Evolutionary conservation across 352 stramenopile genomes (phyloP), one percentile per base, ranked within the genome.

Genomic region (Blastocystis sp.): DNA sequence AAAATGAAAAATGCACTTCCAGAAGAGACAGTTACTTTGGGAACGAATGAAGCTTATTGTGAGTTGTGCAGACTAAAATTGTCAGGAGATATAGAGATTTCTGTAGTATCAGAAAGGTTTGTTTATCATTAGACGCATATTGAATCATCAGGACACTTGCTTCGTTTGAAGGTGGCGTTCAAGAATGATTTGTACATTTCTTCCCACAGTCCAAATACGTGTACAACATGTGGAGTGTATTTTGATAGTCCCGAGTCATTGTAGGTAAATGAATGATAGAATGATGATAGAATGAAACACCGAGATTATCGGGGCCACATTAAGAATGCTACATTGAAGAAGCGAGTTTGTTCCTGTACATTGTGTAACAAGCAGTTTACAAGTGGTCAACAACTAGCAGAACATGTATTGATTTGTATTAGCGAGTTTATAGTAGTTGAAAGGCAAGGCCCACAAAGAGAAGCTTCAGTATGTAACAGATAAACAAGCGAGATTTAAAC

Each of bases 281-380:
- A 32, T 32, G 27, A n/a, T 61, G 1, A n/a, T 27, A 83, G 71
- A 66, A 35, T 83, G 49, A 29, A 66, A 9, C 77, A 87, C 56
- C 77, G 77, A 21, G 59, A 74, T 5, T 87, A 35, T 54, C 59
- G 59, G 14, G 77, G 77, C 9, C 77, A 87, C 49, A 37, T 39
- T 24, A 78, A 69, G 29, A 78, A 78, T 27, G 56, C 52, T 21
- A 37, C 11, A 1, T 54, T 87, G 19, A 87, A 87, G 65, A 51
- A 54, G 32, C 59, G 77, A n/a, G 35, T 78, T n/a, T 87, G 77
- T 37, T 78, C 43, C 24, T 87, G 77, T 37, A 29, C 27, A 21
- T 35, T 87, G 6, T 87, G 77, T 29, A 71, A 51, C 21, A 87
- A 87, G 49, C 77, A 87, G 49, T 87, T 87, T 42, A 87, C 77